Evolutionary conservation across 345 rosid species (phyloP).

Genomic region (Kernera saxatilis): DNA sequence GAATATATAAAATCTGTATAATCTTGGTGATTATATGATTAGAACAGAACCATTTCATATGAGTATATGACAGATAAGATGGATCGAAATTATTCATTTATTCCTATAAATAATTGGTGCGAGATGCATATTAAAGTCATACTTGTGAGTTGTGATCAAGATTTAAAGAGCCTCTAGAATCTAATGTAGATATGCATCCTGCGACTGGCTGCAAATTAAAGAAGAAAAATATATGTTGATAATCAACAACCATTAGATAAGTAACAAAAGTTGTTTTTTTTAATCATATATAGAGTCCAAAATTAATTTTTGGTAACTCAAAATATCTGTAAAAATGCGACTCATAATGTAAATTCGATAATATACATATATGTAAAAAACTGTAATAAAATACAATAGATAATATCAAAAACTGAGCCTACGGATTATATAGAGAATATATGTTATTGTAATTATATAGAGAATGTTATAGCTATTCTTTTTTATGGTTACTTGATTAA

Average conservation of each 20-base stretch:
- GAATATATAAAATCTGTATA: no score
- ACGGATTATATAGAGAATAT: no score
- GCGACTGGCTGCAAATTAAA: conserved; percentile 17
- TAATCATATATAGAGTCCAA: neutral
- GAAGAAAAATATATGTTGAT: neutral
- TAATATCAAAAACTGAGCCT: neutral
- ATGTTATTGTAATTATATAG: no score
- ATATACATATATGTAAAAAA: no score
- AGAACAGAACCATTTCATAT: neutral
- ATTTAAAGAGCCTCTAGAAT: conserved; percentile 25
- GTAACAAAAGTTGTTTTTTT: neutral
- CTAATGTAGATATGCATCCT: conserved; percentile 11
- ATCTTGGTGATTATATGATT: neutral
- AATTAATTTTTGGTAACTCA: no score
- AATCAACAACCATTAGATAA: neutral
- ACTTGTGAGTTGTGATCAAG: conserved; percentile 22
- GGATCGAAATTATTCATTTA: neutral
- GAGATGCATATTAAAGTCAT: conserved; percentile 16
- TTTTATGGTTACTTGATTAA: no score
- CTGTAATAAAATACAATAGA: neutral
- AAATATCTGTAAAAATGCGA: neutral
- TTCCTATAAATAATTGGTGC: neutral
- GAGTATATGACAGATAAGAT: neutral
- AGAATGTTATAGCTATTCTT: no score
- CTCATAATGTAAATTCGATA: neutral